A percentile compares a stretch with the other conserved stretches of the same genome.
phyloP scores from a whole-genome alignment of 768 basidiomycete species.

The Leccinum olivaceopallidum region DNA sequence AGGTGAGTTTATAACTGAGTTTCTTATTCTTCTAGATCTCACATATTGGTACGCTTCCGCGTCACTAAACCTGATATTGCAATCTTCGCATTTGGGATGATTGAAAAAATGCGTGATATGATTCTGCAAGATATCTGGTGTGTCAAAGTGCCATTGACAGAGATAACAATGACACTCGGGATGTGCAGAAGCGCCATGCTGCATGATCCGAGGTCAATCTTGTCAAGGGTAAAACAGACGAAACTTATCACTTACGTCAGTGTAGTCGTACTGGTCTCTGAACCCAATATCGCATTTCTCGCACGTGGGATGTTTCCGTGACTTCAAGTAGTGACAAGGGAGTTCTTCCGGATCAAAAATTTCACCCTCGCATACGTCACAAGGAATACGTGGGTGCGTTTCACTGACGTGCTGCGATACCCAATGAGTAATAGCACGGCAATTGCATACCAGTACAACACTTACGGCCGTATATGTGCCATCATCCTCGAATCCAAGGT shows the following conservation, averaged over 20 bases:
- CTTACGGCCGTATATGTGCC: slow-evolving; percentile 32
- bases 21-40: slow-evolving; percentile 7
- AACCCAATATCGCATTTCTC: slow-evolving; percentile 30
- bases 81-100: slow-evolving; percentile 48
- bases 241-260: slow-evolving; percentile 23
- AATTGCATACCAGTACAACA: neutral
- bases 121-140: slow-evolving; percentile 34
- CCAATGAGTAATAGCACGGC: slow-evolving; percentile 3
- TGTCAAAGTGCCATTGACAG: slow-evolving; percentile 44
- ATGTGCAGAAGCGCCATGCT: slow-evolving; percentile 34
- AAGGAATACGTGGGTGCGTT: slow-evolving; percentile 38
- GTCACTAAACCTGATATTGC: slow-evolving; percentile 43
- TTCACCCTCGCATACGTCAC: slow-evolving; percentile 30
- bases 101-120: slow-evolving; percentile 43
- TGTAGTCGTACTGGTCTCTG: slow-evolving; percentile 27
- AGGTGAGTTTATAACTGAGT: neutral
- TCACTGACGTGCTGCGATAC: slow-evolving; percentile 39
- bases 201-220: slow-evolving; percentile 12
- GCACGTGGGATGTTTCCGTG: slow-evolving; percentile 31
- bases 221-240: neutral
- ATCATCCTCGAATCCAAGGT: slow-evolving; percentile 36
- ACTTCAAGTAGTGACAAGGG: slow-evolving; percentile 26
- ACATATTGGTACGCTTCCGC: slow-evolving; percentile 39
- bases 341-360: slow-evolving; percentile 26
- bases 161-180: slow-evolving; percentile 35